These are phyloP conservation scores for Starmerella stellata DNA, from an alignment of 805 yeast genomes.

Conservation along the genomic window DNA sequence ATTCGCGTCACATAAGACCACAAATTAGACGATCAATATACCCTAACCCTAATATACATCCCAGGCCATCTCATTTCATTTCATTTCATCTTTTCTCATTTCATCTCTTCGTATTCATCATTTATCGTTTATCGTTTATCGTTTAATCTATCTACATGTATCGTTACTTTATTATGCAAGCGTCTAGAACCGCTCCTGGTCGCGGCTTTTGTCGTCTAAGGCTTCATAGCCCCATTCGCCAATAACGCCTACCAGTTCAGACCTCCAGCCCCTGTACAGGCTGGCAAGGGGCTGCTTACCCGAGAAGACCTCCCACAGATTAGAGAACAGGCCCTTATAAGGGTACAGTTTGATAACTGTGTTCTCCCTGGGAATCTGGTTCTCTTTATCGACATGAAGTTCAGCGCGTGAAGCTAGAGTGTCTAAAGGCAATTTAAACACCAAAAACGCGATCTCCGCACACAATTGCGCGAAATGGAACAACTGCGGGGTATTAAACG, in stretches of 20 bases:
- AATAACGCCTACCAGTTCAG: conserved; percentile 57
- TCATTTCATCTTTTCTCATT: too few species aligned
- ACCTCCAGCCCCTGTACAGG: conserved; percentile 80
- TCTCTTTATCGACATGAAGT: conserved; percentile 36
- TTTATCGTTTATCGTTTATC: too few species aligned
- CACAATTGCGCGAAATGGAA: conserved; percentile 42
- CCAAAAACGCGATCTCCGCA: conserved; percentile 49
- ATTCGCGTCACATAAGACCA: too few species aligned
- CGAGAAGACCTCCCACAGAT: conserved; percentile 32
- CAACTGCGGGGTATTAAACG: conserved; percentile 40
- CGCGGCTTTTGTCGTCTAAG: conserved; percentile 12
- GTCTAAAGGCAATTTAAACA: conserved; percentile 70
- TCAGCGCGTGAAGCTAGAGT: conserved; percentile 74
- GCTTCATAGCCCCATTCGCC: conserved; percentile 54
- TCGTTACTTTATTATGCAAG: too few species aligned
- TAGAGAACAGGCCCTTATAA: conserved; percentile 37
- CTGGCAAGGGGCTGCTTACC: conserved; percentile 30
- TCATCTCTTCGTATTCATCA: too few species aligned
- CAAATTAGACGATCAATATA: too few species aligned
- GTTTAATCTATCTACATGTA: too few species aligned
- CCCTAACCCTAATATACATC: too few species aligned
- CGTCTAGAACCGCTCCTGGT: conserved; percentile 13
- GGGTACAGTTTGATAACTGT: conserved; percentile 38
- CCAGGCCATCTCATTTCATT: too few species aligned
- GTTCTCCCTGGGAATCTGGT: conserved; percentile 10